Percentiles rank a stretch among this genome's conserved stretches.
These are phyloP conservation scores for Phanerochaete sordida DNA, from an alignment of 768 basidiomycete species.

Conservation along the genomic window DNA sequence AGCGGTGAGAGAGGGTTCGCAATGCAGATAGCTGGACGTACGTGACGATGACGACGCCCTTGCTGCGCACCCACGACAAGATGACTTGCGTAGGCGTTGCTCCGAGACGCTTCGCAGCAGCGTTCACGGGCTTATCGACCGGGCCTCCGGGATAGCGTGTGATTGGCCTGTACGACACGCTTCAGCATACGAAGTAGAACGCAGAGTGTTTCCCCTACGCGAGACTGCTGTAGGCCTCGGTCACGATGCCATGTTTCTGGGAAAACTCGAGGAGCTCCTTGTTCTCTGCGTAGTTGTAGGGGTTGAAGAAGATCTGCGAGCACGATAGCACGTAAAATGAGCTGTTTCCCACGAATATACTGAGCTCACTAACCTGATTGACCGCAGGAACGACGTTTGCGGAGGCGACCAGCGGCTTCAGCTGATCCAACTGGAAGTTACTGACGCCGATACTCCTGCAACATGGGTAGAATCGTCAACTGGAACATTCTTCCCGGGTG, in stretches of 20 bases:
- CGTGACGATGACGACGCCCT: conserved; percentile 69
- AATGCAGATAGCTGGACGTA: conserved; percentile 9
- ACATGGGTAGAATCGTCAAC: background rate
- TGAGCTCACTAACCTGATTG: conserved; percentile 53
- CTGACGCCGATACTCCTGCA: conserved; percentile 70
- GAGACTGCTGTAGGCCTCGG: conserved; percentile 64
- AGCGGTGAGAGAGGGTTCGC: background rate
- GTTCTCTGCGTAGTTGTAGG: conserved; percentile 63
- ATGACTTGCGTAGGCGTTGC: conserved; percentile 65
- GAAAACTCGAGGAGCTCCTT: conserved; percentile 53
- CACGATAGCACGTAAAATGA: background rate
- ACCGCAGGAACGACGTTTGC: conserved; percentile 61
- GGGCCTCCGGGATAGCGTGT: conserved; percentile 60
- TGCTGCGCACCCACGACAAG: conserved; percentile 65
- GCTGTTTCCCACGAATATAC: background rate
- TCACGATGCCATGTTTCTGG: conserved; percentile 54
- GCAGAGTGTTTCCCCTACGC: conserved; percentile 34
- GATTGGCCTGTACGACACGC: conserved; percentile 42
- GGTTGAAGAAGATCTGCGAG: conserved; percentile 60
- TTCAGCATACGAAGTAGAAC: background rate
- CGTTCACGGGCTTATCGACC: conserved; percentile 52
- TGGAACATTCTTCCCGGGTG: background rate
- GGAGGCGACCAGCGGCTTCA: conserved; percentile 47
- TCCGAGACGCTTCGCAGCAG: conserved; percentile 49
- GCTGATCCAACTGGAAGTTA: conserved; percentile 54